phyloP scores from a whole-genome alignment of 176 grass and related monocot species.

The Elaeis guineensis region DNA sequence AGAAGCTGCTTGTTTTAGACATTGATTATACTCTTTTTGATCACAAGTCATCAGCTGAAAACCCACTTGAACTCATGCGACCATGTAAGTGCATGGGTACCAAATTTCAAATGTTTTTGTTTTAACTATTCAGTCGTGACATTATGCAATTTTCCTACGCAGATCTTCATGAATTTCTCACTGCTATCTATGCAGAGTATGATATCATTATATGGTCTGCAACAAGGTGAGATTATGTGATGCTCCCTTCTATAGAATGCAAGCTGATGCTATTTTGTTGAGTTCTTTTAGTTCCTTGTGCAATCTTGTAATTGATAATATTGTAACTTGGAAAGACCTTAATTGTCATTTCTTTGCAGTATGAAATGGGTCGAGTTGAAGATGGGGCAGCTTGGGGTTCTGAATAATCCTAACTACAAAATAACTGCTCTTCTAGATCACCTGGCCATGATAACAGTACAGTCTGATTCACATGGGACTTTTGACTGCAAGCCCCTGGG shows the following conservation, averaged over 20 bases:
- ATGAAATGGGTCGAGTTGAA: constrained; percentile 99
- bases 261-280: neutral
- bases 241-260: neutral
- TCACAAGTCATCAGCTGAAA: constrained; percentile 77
- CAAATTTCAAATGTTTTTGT: neutral
- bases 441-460: constrained; percentile 94
- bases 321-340: neutral
- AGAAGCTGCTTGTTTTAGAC: constrained; percentile 89
- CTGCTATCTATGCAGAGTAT: constrained; percentile 79
- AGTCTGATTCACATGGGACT: constrained; percentile 60
- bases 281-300: neutral
- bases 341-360: constrained; percentile 31
- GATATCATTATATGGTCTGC: constrained; percentile 99
- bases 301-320: no score
- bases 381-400: constrained; percentile 91
- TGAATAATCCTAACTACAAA: constrained; percentile 78
- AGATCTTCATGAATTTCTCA: constrained; percentile 96
- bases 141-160: constrained; percentile 14
- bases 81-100: constrained; percentile 52
- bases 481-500: constrained; percentile 95
- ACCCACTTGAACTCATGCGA: constrained; percentile 87
- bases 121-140: neutral
- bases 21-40: constrained; percentile 99
- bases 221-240: constrained; percentile 47
- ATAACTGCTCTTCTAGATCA: constrained; percentile 97